phyloP scores from a whole-genome alignment of 208 protist genomes.

The Borovskyia barvae region DNA sequence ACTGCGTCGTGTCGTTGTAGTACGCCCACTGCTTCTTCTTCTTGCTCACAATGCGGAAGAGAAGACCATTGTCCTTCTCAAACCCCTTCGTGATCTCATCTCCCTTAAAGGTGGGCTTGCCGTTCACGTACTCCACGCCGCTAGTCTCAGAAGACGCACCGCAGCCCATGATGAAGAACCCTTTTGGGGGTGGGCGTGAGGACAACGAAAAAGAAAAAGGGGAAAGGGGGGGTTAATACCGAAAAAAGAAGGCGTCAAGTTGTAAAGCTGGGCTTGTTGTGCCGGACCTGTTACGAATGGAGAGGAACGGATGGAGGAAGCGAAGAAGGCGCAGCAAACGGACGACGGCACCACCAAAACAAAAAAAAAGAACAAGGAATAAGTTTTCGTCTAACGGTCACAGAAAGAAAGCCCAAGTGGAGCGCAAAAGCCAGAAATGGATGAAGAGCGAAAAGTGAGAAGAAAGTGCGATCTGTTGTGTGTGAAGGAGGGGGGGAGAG shows the following conservation, averaged over 20 bases:
- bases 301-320: background rate
- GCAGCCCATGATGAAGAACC: conserved; percentile 81
- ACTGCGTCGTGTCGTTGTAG: conserved; percentile 88
- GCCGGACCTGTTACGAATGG: background rate
- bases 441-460: too few relatives aligned
- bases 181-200: too few relatives aligned
- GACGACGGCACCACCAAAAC: background rate
- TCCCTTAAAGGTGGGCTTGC: conserved; percentile 65
- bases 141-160: conserved; percentile 43
- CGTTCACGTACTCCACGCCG: conserved; percentile 57
- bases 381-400: background rate
- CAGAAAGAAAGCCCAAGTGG: background rate
- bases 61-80: conserved; percentile 75
- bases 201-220: background rate
- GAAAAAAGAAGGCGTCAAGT: background rate
- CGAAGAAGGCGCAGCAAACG: background rate
- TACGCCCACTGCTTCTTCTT: conserved; percentile 83
- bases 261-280: too few relatives aligned
- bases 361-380: background rate
- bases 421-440: background rate
- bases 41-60: conserved; percentile 83
- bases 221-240: background rate
- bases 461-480: too few relatives aligned
- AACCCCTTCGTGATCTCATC: conserved; percentile 73
- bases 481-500: too few relatives aligned